Base-by-base conservation (phyloP, 495 filamentous ascomycete genomes). In the Talaromyces proteolyticus region DNA sequence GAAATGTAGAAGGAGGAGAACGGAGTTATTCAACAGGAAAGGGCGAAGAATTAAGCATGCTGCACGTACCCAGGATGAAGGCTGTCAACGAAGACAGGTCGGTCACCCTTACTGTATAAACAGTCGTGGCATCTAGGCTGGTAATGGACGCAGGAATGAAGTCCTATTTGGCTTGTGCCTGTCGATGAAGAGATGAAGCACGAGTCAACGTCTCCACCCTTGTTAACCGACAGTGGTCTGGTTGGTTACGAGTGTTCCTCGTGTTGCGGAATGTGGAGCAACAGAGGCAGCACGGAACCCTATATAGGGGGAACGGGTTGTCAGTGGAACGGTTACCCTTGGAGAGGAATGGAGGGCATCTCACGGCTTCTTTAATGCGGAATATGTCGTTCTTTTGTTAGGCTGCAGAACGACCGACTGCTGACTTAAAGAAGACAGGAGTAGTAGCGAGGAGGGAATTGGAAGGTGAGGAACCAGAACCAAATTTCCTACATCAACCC, bases 201-300 rank as follows among this genome's bases (percentile, higher is more conserved):
- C 81, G 81, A 85, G 78, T 73, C 70, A 85, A 85, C 80, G 80
- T 78, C 78, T 85, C 82, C 81, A 77, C 81, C 78, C 71, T 65
- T 73, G 71, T 68, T 68, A 72, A 58, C 57, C 44, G 50, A 52
- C 40, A 43, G 40, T 51, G 17, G n/a, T 44, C 53, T 52, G 51
- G 45, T 56, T 50, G 57, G 49, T 53, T 50, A 62, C 61, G 55
- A 56, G 50, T 54, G 68, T 57, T 49, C 47, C 49, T 51, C 49
- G 55, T 58, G 53, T 68, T 75, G 69, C 64, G 76, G 77, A 77
- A 79, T 78, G 76, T 79, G 75, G 76, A 60, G 69, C 66, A 53
- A 56, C 50, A 67, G 62, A 49, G 61, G 57, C 58, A 69, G 61
- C 59, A 61, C 66, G 63, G 59, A 69, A 69, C 67, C 69, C 69